Conservation (phyloP, 2,329 filamentous ascomycete species). For the Aspergillus alliaceus region DNA sequence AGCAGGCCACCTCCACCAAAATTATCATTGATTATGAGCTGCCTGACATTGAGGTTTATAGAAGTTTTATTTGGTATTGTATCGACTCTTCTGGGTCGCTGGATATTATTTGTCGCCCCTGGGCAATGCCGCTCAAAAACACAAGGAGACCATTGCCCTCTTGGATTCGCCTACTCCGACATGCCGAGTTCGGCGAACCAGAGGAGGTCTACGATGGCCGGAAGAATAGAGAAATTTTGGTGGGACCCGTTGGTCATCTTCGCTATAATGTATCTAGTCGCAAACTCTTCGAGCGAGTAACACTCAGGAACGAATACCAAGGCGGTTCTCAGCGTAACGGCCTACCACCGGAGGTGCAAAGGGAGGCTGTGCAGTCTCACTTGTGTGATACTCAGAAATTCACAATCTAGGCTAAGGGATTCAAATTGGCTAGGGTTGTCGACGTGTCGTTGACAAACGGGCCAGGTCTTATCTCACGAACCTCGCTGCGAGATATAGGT, state of each 20-base stretch:
- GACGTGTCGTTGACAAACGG: background rate
- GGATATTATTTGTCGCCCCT: background rate
- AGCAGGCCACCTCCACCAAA: background rate
- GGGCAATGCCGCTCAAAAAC: background rate
- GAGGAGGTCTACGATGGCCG: background rate
- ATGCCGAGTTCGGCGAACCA: background rate
- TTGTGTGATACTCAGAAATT: background rate
- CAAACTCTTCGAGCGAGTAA: background rate
- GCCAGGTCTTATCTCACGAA: background rate
- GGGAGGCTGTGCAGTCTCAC: background rate
- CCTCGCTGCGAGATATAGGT: background rate
- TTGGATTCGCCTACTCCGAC: background rate
- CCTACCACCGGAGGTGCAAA: background rate
- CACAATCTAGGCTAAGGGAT: background rate
- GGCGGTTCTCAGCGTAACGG: background rate
- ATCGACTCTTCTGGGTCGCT: background rate
- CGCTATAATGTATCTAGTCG: background rate
- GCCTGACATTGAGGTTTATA: background rate
- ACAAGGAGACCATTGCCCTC: background rate
- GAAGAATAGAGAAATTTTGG: background rate
- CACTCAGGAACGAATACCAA: background rate
- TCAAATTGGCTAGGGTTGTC: background rate
- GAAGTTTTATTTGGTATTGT: background rate
- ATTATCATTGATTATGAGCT: background rate
- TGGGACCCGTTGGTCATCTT: background rate